Evolutionary conservation across 768 basidiomycete species (phyloP).

Genomic region (Mycena galericulata): DNA sequence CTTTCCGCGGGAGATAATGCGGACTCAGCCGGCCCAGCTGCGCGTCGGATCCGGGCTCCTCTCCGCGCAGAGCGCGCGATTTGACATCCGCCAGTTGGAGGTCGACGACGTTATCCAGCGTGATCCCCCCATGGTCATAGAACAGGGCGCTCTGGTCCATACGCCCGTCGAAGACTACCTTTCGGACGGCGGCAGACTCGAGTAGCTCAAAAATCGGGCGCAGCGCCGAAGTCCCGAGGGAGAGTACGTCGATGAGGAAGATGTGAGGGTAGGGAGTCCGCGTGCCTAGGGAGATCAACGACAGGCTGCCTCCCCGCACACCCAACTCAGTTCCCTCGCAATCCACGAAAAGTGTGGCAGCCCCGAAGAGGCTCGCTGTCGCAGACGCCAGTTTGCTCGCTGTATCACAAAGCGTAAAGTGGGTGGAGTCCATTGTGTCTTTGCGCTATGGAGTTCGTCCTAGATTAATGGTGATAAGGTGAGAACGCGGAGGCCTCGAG

Average conservation of each 20-base stretch:
- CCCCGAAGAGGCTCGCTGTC: background rate
- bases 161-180: slow-evolving; percentile 25
- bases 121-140: slow-evolving; percentile 11
- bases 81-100: slow-evolving; percentile 24
- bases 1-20: background rate
- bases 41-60: background rate
- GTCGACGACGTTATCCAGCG: slow-evolving; percentile 19
- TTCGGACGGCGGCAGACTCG: background rate
- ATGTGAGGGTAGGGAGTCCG: background rate
- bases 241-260: slow-evolving; percentile 11
- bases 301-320: background rate
- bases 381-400: background rate
- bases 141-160: slow-evolving; percentile 28
- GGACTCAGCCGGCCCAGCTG: background rate
- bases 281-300: slow-evolving; percentile 8
- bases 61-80: slow-evolving; percentile 11
- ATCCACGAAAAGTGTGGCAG: slow-evolving; percentile 12
- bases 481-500: too few species aligned
- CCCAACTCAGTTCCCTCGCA: slow-evolving; percentile 20
- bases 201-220: slow-evolving; percentile 17
- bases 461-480: too few species aligned
- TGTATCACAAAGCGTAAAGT: slow-evolving; percentile 5
- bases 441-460: too few species aligned
- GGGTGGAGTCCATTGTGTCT: too few species aligned
- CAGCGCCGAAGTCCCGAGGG: background rate